Evolutionary conservation across 257 asterid species (phyloP), one percentile per base, ranked within the genome.

Genomic region (Fraxinus anomala): DNA sequence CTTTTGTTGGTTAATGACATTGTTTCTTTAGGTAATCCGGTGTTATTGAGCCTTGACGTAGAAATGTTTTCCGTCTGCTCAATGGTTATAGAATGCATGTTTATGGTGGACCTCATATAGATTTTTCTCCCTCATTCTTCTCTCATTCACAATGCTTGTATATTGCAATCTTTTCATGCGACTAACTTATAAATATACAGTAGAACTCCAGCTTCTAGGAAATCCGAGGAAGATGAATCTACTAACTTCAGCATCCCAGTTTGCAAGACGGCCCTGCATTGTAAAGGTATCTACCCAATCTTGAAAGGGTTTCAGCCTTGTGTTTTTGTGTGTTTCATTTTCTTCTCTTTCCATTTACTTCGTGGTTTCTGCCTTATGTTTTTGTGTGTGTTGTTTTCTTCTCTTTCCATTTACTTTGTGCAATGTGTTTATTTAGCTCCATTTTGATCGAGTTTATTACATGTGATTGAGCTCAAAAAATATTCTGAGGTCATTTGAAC

Each of bases 1-100:
- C n/a, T 54, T 54, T 54, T 54, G 26, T n/a, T n/a, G 23, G 65
- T 54, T 54, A n/a, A 54, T n/a, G 65, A 54, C 65, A n/a, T 54
- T 54, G 26, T 19, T 54, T 54, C 3, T 54, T n/a, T 54, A n/a
- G 23, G 65, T 19, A 54, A 54, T 54, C 26, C 4, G 10, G 21
- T 19, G 24, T 51, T 51, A 19, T 51, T 51, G 26, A 5, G 26
- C 23, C 23, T 54, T 54, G 65, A 54, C 7, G 65, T 19, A 5
- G 11, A 54, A n/a, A 5, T 54, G 24, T 54, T 54, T 3, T 54
- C 56, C 21, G n/a, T 54, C 65, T n/a, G 12, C 68, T 61, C 33
- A 3, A 61, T 8, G 68, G 30, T 61, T 61, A 61, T 61, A 61
- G 14, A 24, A 0, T 24, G 30, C 17, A 23, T 21, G 30, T 10